phyloP scores from a whole-genome alignment of 2,329 filamentous ascomycete genomes.

The Arthrobotrys conoides region DNA sequence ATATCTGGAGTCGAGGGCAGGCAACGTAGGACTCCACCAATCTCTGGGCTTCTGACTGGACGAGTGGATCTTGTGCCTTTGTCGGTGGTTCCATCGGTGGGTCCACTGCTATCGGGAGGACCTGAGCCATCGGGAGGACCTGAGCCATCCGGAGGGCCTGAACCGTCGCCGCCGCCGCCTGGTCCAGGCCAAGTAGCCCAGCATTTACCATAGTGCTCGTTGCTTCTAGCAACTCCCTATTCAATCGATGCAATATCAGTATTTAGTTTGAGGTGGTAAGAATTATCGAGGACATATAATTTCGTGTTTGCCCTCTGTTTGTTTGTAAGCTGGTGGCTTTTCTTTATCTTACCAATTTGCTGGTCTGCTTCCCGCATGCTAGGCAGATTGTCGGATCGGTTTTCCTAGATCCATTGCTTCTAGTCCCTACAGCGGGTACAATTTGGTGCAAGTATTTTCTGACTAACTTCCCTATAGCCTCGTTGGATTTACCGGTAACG shows the following conservation, averaged over 20 bases:
- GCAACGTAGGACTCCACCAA: not conserved
- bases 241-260: not conserved
- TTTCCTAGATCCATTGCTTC: slow-evolving; percentile 7
- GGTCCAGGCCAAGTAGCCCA: slow-evolving; percentile 24
- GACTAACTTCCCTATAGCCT: not conserved
- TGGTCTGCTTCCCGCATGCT: slow-evolving; percentile 30
- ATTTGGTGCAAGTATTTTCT: not conserved
- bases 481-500: not conserved
- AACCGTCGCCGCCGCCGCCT: not conserved
- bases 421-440: not conserved
- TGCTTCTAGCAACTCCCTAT: slow-evolving; percentile 6
- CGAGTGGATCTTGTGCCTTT: slow-evolving; percentile 16
- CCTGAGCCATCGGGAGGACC: too few species aligned
- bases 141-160: not conserved
- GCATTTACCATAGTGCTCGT: slow-evolving; percentile 30
- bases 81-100: not conserved
- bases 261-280: not conserved
- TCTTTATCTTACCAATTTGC: slow-evolving; percentile 26
- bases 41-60: not conserved
- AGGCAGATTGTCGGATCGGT: not conserved
- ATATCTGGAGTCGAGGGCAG: slow-evolving; percentile 1
- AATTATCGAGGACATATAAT: too few species aligned
- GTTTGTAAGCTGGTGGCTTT: not conserved
- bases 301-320: not conserved
- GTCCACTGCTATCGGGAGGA: too few species aligned